Evolutionary conservation across 2,329 filamentous ascomycete genomes (phyloP).

Genomic region (Aspergillus awamori): DNA sequence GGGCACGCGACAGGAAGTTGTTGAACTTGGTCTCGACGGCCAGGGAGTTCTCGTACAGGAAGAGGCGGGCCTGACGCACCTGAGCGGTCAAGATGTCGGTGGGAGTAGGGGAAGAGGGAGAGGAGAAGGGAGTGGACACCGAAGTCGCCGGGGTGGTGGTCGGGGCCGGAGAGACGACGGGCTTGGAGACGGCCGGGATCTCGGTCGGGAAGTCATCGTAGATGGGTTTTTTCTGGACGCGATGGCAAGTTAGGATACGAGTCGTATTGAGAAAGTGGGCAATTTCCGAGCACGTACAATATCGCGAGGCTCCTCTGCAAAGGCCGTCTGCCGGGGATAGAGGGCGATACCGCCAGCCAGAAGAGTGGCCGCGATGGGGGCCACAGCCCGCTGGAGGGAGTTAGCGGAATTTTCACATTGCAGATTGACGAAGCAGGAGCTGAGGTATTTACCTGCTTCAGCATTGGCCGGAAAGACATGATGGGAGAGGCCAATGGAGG

Average conservation of each 20-base stretch:
- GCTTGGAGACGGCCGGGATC: conserved; percentile 31
- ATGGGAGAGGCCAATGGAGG: conserved; percentile 32
- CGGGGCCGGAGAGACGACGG: conserved; percentile 23
- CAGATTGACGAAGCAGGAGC: background rate
- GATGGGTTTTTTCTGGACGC: conserved; percentile 45
- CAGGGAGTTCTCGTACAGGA: conserved; percentile 75
- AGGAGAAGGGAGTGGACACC: conserved; percentile 32
- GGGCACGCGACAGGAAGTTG: conserved; percentile 74
- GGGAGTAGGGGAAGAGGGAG: conserved; percentile 64
- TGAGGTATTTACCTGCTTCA: conserved; percentile 40
- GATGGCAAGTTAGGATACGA: background rate
- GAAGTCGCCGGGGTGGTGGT: conserved; percentile 70
- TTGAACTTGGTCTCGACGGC: conserved; percentile 82
- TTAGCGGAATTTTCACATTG: conserved; percentile 30
- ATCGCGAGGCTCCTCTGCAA: conserved; percentile 46
- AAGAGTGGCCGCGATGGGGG: conserved; percentile 45
- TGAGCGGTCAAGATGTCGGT: conserved; percentile 87
- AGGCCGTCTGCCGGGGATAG: conserved; percentile 45
- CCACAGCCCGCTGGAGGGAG: conserved; percentile 40
- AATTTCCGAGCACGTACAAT: conserved; percentile 28
- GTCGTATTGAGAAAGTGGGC: background rate
- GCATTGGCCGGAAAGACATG: conserved; percentile 47
- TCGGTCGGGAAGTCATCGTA: conserved; percentile 46
- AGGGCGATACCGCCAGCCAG: conserved; percentile 44
- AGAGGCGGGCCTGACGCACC: conserved; percentile 77